Conservation (phyloP, 2,329 filamentous ascomycete genomes). For the Aspergillus pseudonomiae region DNA sequence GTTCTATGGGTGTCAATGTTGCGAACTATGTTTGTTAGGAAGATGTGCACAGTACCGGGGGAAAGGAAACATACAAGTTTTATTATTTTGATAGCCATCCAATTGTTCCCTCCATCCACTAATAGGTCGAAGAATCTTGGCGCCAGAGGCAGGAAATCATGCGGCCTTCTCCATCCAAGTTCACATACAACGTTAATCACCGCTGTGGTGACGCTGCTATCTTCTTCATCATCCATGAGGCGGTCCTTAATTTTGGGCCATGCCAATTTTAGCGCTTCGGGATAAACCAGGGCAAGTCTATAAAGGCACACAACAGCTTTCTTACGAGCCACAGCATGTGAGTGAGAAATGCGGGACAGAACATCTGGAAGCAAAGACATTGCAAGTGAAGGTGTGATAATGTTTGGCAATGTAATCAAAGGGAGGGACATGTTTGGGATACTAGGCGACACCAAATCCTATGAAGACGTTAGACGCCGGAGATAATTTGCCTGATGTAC, state of each 20-base stretch:
- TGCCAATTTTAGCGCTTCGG: slow-evolving; percentile 84
- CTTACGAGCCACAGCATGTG: slow-evolving; percentile 82
- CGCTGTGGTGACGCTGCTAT: slow-evolving; percentile 89
- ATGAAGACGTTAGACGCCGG: slow-evolving; percentile 19
- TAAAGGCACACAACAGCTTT: slow-evolving; percentile 96
- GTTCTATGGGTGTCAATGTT: slow-evolving; percentile 88
- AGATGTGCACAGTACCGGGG: not conserved
- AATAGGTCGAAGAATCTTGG: slow-evolving; percentile 90
- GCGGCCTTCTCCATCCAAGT: slow-evolving; percentile 87
- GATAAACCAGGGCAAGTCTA: slow-evolving; percentile 90
- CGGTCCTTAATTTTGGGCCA: slow-evolving; percentile 98
- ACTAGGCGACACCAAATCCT: slow-evolving; percentile 66
- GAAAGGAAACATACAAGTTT: slow-evolving; percentile 69
- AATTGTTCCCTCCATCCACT: slow-evolving; percentile 92
- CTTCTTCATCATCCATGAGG: slow-evolving; percentile 85
- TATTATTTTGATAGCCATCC: slow-evolving; percentile 99
- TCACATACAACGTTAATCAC: slow-evolving; percentile 98
- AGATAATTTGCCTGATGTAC: not conserved
- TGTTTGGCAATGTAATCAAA: slow-evolving; percentile 86
- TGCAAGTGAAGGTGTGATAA: slow-evolving; percentile 89
- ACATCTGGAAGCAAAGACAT: slow-evolving; percentile 86
- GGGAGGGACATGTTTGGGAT: slow-evolving; percentile 81
- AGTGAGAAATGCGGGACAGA: slow-evolving; percentile 83
- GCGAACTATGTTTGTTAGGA: slow-evolving; percentile 69
- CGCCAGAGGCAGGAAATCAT: slow-evolving; percentile 90